Evolutionary conservation across 805 yeast genomes (phyloP).

Genomic region (Ogataea kodamae): DNA sequence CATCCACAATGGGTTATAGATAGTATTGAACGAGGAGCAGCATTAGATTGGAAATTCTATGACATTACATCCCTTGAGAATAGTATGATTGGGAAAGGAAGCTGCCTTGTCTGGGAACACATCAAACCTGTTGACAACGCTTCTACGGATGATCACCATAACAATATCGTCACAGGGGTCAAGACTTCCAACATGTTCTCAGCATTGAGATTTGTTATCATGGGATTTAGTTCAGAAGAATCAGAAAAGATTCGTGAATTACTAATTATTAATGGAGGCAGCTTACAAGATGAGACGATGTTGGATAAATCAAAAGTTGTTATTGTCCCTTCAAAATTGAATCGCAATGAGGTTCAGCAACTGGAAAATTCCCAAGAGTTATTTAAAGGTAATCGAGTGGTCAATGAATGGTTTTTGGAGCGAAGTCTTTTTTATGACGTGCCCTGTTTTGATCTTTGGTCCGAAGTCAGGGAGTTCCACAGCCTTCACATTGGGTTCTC

Average conservation of each 20-base stretch:
- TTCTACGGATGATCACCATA: not conserved
- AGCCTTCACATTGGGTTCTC: constrained; percentile 34
- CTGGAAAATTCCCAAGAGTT: constrained; percentile 19
- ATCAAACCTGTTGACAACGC: constrained; percentile 2
- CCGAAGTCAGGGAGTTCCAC: constrained; percentile 22
- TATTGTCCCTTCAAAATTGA: not conserved
- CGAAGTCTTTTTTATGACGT: constrained; percentile 23
- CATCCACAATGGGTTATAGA: constrained; percentile 52
- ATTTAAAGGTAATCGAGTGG: too few species aligned
- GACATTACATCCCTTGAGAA: constrained; percentile 25
- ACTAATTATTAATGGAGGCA: constrained; percentile 25
- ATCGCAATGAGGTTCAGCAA: constrained; percentile 8
- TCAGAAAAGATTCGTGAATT: constrained; percentile 14
- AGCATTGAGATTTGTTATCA: constrained; percentile 35
- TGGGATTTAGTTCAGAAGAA: constrained; percentile 25
- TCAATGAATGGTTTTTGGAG: constrained; percentile 35
- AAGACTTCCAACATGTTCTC: not conserved
- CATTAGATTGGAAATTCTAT: constrained; percentile 40
- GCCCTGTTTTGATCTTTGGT: constrained; percentile 28
- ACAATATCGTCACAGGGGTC: not conserved
- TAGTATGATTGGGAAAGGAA: constrained; percentile 25
- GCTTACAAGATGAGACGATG: constrained; percentile 17
- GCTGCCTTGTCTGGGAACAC: constrained; percentile 39
- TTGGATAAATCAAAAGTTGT: not conserved
- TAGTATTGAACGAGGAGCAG: constrained; percentile 42